These are phyloP conservation scores for Tarenaya hassleriana DNA, from an alignment of 345 rosid species.

Conservation along the genomic window DNA sequence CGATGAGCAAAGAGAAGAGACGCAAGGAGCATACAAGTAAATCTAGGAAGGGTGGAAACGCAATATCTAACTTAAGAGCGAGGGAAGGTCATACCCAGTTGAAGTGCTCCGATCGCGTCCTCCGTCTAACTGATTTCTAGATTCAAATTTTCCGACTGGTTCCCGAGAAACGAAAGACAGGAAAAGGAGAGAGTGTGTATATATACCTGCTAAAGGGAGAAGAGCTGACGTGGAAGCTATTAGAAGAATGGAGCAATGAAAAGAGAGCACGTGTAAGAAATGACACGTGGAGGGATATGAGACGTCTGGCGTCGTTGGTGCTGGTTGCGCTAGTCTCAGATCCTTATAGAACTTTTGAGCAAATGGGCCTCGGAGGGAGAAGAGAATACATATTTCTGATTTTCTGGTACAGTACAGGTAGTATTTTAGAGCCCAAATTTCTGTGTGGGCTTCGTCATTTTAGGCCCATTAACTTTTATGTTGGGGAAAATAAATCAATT, in stretches of 20 bases:
- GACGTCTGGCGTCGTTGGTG: conserved; percentile 5
- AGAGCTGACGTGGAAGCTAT: conserved; percentile 24
- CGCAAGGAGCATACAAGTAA: neutral
- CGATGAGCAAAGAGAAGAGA: conserved; percentile 11
- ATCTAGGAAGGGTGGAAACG: neutral
- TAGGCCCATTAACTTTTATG: too few species aligned
- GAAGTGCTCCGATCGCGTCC: conserved; percentile 28
- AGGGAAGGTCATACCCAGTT: conserved; percentile 14
- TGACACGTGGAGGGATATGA: conserved; percentile 16
- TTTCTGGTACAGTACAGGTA: too few species aligned
- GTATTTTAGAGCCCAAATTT: too few species aligned
- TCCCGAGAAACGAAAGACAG: too few species aligned
- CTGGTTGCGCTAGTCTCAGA: too few species aligned
- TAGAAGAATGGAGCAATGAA: conserved; percentile 6
- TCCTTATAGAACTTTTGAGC: too few species aligned
- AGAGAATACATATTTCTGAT: too few species aligned
- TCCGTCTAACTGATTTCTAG: conserved; percentile 27
- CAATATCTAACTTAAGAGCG: neutral
- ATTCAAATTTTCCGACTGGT: conserved; percentile 16
- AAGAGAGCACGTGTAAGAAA: conserved; percentile 11
- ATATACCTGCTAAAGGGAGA: too few species aligned
- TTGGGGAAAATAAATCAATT: too few species aligned
- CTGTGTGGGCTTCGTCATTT: too few species aligned
- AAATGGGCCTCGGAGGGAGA: too few species aligned
- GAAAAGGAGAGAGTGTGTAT: too few species aligned